phyloP scores from a whole-genome alignment of 768 basidiomycete genomes.

The Rhodocollybia butyracea region DNA sequence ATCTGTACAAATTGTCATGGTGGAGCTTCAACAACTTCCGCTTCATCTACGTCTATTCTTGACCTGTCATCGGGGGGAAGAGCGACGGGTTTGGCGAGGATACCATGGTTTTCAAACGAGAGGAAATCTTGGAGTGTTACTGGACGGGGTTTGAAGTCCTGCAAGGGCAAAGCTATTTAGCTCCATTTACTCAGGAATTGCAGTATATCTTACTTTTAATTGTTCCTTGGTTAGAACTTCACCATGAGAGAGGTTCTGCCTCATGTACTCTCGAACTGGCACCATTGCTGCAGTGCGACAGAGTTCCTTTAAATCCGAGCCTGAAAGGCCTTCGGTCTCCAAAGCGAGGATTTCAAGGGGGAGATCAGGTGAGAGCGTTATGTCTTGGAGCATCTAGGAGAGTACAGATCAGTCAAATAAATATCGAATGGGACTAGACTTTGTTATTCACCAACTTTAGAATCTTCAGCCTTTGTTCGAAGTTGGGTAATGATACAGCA shows the following conservation, averaged over 20 bases:
- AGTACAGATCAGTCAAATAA: not conserved
- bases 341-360: slow-evolving; percentile 60
- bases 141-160: slow-evolving; percentile 7
- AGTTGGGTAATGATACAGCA: slow-evolving; percentile 75
- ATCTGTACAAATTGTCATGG: too few relatives aligned
- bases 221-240: slow-evolving; percentile 40
- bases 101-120: not conserved
- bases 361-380: slow-evolving; percentile 61
- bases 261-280: slow-evolving; percentile 83
- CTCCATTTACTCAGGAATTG: not conserved
- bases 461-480: slow-evolving; percentile 80
- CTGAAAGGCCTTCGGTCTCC: slow-evolving; percentile 73
- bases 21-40: not conserved
- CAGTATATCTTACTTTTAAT: not conserved
- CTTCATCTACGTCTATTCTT: slow-evolving; percentile 2
- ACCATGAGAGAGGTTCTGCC: slow-evolving; percentile 39
- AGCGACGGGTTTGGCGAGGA: not conserved
- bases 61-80: not conserved
- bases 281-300: slow-evolving; percentile 94
- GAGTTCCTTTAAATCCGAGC: slow-evolving; percentile 88
- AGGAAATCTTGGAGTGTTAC: slow-evolving; percentile 6
- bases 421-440: not conserved
- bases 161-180: not conserved
- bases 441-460: slow-evolving; percentile 59
- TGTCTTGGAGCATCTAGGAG: slow-evolving; percentile 79